Conservation (phyloP, 2,329 filamentous ascomycete genomes). For the Zymoseptoria pseudotritici region DNA sequence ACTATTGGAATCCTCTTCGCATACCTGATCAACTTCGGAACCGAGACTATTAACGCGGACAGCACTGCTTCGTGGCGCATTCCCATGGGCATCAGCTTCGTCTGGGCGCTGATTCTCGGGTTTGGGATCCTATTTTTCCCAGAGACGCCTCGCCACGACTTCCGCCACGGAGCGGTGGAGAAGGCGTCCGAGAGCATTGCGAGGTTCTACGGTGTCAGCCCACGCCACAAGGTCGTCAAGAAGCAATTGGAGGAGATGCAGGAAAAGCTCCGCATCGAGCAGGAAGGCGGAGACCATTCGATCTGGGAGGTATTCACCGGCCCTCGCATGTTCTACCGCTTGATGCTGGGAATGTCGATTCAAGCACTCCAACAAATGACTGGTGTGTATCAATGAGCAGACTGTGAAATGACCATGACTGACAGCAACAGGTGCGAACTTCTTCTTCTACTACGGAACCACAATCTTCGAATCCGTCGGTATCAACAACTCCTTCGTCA, state of each 20-base stretch:
- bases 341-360: constrained; percentile 37
- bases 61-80: constrained; percentile 38
- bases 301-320: constrained; percentile 46
- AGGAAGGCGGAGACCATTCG: constrained; percentile 35
- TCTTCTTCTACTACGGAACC: constrained; percentile 51
- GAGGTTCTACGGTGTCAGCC: constrained; percentile 40
- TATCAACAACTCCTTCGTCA: constrained; percentile 25
- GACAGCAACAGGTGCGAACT: constrained; percentile 48
- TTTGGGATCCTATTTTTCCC: constrained; percentile 39
- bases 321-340: constrained; percentile 42
- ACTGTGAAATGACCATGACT: not conserved
- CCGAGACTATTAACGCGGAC: constrained; percentile 34
- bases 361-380: constrained; percentile 59
- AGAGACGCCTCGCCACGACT: constrained; percentile 42
- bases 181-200: constrained; percentile 35
- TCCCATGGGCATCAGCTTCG: constrained; percentile 38
- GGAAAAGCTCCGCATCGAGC: constrained; percentile 36
- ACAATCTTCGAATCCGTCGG: constrained; percentile 36
- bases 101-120: constrained; percentile 39
- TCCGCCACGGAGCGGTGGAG: constrained; percentile 35
- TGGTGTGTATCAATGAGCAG: not conserved
- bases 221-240: constrained; percentile 37
- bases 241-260: constrained; percentile 38
- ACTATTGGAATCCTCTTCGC: constrained; percentile 55
- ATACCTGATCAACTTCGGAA: constrained; percentile 52